Percentiles rank a stretch among this genome's conserved stretches.
phyloP scores from a whole-genome alignment of 1,284 basidiomycete genomes.

The Tilletia setariae region DNA sequence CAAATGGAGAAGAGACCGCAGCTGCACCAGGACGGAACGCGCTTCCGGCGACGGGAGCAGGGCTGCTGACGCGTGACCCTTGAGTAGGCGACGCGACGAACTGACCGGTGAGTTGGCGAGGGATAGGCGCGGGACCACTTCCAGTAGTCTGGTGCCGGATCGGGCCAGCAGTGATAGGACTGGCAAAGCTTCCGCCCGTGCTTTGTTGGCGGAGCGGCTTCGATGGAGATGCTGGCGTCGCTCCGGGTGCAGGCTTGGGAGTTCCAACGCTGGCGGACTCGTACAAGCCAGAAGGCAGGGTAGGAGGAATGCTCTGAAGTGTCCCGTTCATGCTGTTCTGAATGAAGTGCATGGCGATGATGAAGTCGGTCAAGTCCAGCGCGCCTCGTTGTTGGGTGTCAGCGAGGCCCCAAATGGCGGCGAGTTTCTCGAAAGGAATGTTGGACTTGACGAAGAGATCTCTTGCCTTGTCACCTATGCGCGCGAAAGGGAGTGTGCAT shows the following conservation, averaged over 20 bases:
- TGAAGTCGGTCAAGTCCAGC: constrained; percentile 87
- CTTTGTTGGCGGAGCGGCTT: constrained; percentile 28
- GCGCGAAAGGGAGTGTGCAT: neutral
- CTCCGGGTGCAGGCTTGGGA: constrained; percentile 4
- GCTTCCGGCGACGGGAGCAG: neutral
- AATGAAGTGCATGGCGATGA: constrained; percentile 88
- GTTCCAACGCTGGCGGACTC: constrained; percentile 63
- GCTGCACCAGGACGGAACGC: neutral
- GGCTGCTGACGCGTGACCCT: constrained; percentile 7
- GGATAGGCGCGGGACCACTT: constrained; percentile 16
- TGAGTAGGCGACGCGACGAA: constrained; percentile 18
- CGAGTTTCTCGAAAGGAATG: constrained; percentile 80
- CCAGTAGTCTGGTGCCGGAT: constrained; percentile 10
- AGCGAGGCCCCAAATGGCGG: constrained; percentile 92
- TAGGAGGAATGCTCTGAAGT: constrained; percentile 70
- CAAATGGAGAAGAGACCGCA: neutral
- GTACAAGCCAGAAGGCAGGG: constrained; percentile 83
- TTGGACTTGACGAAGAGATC: constrained; percentile 92
- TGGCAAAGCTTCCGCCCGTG: constrained; percentile 29
- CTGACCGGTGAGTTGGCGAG: constrained; percentile 37
- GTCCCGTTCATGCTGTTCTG: constrained; percentile 79
- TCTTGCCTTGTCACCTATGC: constrained; percentile 71
- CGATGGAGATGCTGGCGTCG: constrained; percentile 27
- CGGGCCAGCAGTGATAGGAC: neutral
- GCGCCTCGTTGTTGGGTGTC: constrained; percentile 88